Evolutionary conservation across 2,329 filamentous ascomycete genomes (phyloP).

Genomic region (Fusarium sp.): DNA sequence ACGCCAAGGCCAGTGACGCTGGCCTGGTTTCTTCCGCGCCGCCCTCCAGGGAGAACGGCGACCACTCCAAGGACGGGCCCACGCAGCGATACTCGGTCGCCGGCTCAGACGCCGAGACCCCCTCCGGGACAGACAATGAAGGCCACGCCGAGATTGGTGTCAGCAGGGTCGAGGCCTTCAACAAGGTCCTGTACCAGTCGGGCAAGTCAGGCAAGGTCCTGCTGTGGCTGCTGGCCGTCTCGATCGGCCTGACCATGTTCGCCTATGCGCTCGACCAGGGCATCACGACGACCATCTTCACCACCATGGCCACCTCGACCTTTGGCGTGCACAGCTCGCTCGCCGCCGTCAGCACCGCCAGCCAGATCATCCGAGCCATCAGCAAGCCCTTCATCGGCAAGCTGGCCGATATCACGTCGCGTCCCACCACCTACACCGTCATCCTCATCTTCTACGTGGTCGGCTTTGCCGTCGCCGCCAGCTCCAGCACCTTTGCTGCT

Average conservation of each 20-base stretch:
- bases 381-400: constrained; percentile 59
- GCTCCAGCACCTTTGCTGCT: constrained; percentile 50
- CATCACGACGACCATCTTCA: constrained; percentile 55
- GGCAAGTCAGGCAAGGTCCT: constrained; percentile 53
- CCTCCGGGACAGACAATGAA: not conserved
- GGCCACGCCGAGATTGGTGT: constrained; percentile 45
- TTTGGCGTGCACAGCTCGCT: constrained; percentile 54
- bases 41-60: not conserved
- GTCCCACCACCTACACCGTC: constrained; percentile 58
- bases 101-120: not conserved
- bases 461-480: constrained; percentile 54
- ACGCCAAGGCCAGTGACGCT: not conserved
- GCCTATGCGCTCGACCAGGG: constrained; percentile 58
- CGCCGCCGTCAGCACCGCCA: constrained; percentile 38
- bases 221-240: constrained; percentile 55
- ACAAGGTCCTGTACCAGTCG: constrained; percentile 58
- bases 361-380: constrained; percentile 57
- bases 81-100: not conserved
- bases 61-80: not conserved
- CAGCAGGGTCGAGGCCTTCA: constrained; percentile 57
- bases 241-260: constrained; percentile 57
- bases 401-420: constrained; percentile 57
- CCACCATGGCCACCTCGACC: constrained; percentile 53
- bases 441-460: constrained; percentile 57
- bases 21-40: not conserved